Evolutionary conservation across 305 asterid genomes (phyloP), one percentile per base, ranked within the genome.

Genomic region (Ruellia speciosa): DNA sequence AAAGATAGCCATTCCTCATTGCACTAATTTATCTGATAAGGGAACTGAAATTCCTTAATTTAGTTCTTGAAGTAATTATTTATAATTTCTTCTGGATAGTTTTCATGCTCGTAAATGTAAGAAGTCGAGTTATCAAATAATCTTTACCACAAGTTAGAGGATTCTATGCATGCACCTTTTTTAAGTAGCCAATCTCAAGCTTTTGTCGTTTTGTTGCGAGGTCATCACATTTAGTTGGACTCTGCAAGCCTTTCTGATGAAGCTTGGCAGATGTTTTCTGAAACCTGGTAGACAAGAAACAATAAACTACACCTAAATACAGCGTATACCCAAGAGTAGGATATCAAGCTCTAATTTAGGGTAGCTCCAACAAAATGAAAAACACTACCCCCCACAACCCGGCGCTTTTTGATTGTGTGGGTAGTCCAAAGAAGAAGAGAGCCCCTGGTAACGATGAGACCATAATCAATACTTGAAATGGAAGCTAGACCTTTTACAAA

Each of bases 161-260:
- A 40, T 6, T 39, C 18, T 9, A 54, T 53, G 14, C 15, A 5
- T 47, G 33, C 39, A 84, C 96, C 95, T 85, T 85, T 52, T 64
- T 75, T 54, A 84, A 70, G 81, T 81, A 90, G 52, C 98, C 98
- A 17, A 60, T 73, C 62, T 87, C 95, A 48, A 90, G 83, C 77
- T 87, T 90, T 58, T 85, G 96, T 40, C 96, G 75, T 73, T 90
- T 90, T 45, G 88, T 64, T 35, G 79, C 84, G 52, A 63, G 67
- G 70, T 58, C 65, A 63, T 73, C 87, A 18, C 37, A 48, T 62
- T 69, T 72, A 18, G 24, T 43, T 33, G 71, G 62, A 65, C 66
- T 70, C 50, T 55, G 65, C 14, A 49, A 56, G 54, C 66, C 58
- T 69, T 64, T 79, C 62, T 65, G 62, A 3, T 68, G 70, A 4